phyloP scores from a whole-genome alignment of 495 filamentous ascomycete species.

The Parathielavia appendiculata region DNA sequence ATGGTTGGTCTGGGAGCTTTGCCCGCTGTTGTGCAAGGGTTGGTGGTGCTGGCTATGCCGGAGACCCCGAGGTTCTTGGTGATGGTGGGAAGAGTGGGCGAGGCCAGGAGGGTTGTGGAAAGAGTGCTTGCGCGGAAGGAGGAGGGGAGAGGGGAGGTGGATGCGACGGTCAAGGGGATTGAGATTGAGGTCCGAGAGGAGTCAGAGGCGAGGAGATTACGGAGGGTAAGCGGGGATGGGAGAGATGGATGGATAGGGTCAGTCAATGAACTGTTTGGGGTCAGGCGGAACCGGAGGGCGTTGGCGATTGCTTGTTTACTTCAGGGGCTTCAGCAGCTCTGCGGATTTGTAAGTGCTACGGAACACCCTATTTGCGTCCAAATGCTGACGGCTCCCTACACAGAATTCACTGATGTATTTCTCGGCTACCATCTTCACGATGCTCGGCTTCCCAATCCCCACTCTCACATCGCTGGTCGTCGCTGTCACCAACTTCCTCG shows the following conservation, averaged over 20 bases:
- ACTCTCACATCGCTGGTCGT: conserved; percentile 77
- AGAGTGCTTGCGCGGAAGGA: conserved; percentile 57
- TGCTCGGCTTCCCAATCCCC: conserved; percentile 73
- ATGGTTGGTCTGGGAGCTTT: conserved; percentile 81
- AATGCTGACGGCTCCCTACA: conserved; percentile 11
- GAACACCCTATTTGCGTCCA: background rate
- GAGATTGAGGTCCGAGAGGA: conserved; percentile 66
- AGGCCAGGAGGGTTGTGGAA: conserved; percentile 57
- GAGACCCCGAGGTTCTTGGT: conserved; percentile 87
- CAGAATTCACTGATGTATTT: conserved; percentile 94
- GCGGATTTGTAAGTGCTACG: conserved; percentile 65
- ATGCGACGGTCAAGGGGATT: conserved; percentile 57
- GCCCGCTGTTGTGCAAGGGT: conserved; percentile 67
- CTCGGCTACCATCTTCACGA: conserved; percentile 80
- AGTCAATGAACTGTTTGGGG: conserved; percentile 51
- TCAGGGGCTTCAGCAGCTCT: conserved; percentile 84
- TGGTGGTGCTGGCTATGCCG: conserved; percentile 62
- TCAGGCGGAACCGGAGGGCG: conserved; percentile 68
- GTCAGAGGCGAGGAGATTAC: conserved; percentile 43
- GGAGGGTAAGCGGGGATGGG: conserved; percentile 24
- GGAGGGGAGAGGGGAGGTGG: conserved; percentile 41
- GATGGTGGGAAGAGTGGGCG: conserved; percentile 53
- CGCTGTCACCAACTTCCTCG: conserved; percentile 75
- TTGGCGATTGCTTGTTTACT: conserved; percentile 78
- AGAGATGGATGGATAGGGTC: conserved; percentile 37